Evolutionary conservation across 2,329 filamentous ascomycete species (phyloP), one percentile per base, ranked within the genome.

Genomic region (Neopestalotiopsis sp.): DNA sequence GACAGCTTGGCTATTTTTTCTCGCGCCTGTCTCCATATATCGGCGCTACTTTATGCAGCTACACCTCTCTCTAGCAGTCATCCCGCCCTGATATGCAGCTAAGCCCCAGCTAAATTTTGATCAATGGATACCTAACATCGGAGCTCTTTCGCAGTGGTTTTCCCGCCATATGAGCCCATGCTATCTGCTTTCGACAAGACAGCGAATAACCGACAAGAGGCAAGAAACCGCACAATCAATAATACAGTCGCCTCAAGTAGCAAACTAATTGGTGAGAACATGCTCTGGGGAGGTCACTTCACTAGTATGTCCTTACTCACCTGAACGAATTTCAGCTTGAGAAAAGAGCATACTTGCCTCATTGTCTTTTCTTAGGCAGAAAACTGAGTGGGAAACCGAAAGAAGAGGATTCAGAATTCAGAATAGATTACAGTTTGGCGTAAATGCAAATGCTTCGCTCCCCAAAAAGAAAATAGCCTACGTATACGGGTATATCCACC

Each of bases 281-380:
- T 28, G 24, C 24, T 28, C 24, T 28, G 24, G 24, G 24, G 24
- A 28, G 85, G 86, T 71, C 81, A 85, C 69, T 88, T 88, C 73
- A 86, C 84, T 67, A 83, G 84, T 86, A 79, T 63, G 57, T 53
- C n/a, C 40, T 53, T n/a, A 67, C 65, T 49, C 59, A 62, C 28
- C 32, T 38, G 6, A 10, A 38, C 10, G 6, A 38, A 38, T 10
- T 10, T 38, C 34, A 38, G 10, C 6, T 38, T 38, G 5, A 10
- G 10, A 7, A 7, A 7, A 38, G 34, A 53, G n/a, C 45, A 53
- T 53, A 4, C 9, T 53, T 53, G 45, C 45, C 2, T 53, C 6
- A 7, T 38, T 24, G 45, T 28, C 24, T 28, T 28, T 28, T 28
- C 2, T 2, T 53, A 20, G 17, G 4, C 5, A 53, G n/a, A 53